Conservation (phyloP, 1,139 yeast genomes). For the Blastobotrys elegans region DNA sequence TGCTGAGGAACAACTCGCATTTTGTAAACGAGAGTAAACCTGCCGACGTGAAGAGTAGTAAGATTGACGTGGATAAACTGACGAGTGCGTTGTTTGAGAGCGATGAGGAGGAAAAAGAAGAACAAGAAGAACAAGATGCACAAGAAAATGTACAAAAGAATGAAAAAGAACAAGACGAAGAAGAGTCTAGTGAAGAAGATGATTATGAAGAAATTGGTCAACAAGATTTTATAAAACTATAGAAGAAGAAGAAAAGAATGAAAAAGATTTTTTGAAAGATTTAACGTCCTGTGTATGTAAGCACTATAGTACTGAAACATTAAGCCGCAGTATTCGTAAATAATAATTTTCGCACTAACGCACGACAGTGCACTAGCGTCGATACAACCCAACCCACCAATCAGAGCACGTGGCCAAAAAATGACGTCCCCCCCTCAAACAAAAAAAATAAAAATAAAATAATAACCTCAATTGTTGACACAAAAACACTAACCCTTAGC, state of each 20-base stretch:
- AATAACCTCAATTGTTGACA: too few species aligned
- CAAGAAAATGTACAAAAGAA: constrained; percentile 12
- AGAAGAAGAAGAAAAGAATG: constrained; percentile 2
- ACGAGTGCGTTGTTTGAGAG: constrained; percentile 16
- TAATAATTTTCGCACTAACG: neutral
- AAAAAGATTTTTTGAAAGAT: neutral
- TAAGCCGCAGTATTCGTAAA: neutral
- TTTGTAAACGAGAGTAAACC: constrained; percentile 28
- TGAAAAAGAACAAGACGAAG: neutral
- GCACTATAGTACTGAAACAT: neutral
- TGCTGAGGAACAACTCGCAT: constrained; percentile 28
- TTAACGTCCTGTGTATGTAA: neutral
- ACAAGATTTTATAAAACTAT: constrained; percentile 19
- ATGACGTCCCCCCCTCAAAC: too few species aligned
- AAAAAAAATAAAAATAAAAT: too few species aligned
- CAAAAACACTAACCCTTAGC: too few species aligned
- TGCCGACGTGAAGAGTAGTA: constrained; percentile 30
- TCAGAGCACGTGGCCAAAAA: too few species aligned
- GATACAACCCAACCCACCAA: too few species aligned
- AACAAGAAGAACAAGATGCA: constrained; percentile 1
- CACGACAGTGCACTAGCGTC: neutral
- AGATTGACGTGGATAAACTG: constrained; percentile 17
- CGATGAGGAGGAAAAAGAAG: constrained; percentile 12
- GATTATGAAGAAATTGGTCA: constrained; percentile 15
- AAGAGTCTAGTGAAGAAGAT: constrained; percentile 6